Base-by-base conservation (phyloP, 2,329 filamentous ascomycete genomes). In the Fusarium clavum region DNA sequence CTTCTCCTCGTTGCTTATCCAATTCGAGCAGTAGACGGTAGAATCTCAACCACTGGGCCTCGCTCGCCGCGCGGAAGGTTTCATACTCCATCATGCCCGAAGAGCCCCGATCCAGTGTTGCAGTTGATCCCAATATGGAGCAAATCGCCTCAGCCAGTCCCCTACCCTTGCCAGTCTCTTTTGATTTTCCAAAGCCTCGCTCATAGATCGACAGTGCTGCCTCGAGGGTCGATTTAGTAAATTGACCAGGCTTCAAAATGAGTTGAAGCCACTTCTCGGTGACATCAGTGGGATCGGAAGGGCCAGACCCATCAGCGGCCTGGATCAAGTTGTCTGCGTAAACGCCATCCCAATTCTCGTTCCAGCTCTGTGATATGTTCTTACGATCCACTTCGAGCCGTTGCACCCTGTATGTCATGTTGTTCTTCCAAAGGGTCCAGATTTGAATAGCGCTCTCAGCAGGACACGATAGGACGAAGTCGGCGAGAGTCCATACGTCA, bases 11-110 rank as follows among this genome's bases (percentile, higher is more conserved):
- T 75, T 93, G 91, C 75, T 92, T 94, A 77, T 98, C 94, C 43
- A 99, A 83, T 77, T 97, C 94, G 14, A 92, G 86, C 20, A 97
- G 86, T 20, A 98, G 86, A 32, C 94, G 90, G 82, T 94, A 97
- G 79, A 97, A 97, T 53, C 92, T 89, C 68, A 92, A 90, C 96
- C 96, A 99, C 78, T 97, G 94, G 13, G 88, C 86, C 76, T 96
- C 92, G 56, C 91, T 90, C 32, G 93, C 90, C 34, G 85, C 83
- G 60, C 92, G 87, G 77, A 94, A 96, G 61, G 90, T 86, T 25
- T 92, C 89, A 72, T 93, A 93, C 75, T 97, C 92, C 80, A 93
- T 88, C 29, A 86, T 87, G 16, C 89, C 89, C 16, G 88, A 85
- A 12, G 88, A 82, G 30, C 83, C 84, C 57, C 88, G 89, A 46